Conservation (phyloP, 2,329 filamentous ascomycete genomes). For the Ophioceras dolichostomum region DNA sequence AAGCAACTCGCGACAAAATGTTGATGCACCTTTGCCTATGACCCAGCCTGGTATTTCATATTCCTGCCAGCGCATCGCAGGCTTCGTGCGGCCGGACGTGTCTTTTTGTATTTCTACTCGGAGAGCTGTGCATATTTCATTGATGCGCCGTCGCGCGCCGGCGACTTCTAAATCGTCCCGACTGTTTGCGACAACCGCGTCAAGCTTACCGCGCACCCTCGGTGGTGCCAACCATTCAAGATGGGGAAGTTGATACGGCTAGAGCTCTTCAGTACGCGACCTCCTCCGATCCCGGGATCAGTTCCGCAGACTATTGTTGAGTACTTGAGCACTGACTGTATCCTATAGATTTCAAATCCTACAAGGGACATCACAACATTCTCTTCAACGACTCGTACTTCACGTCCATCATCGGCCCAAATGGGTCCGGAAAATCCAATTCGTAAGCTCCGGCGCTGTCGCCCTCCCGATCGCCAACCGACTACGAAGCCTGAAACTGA, state of each 20-base stretch:
- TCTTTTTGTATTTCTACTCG: too few species aligned
- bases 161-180: too few species aligned
- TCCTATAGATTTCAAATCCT: slow-evolving; percentile 87
- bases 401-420: slow-evolving; percentile 97
- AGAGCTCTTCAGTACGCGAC: slow-evolving; percentile 73
- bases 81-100: too few species aligned
- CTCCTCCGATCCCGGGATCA: not conserved
- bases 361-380: slow-evolving; percentile 90
- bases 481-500: slow-evolving; percentile 2
- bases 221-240: slow-evolving; percentile 3
- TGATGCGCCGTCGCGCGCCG: not conserved
- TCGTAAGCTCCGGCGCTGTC: slow-evolving; percentile 47
- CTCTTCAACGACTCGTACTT: slow-evolving; percentile 98
- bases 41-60: too few species aligned
- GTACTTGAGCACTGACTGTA: slow-evolving; percentile 6
- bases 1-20: too few species aligned
- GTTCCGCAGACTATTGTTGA: not conserved
- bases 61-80: too few species aligned
- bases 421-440: slow-evolving; percentile 99
- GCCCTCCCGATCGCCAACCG: not conserved
- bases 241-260: slow-evolving; percentile 97
- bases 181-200: too few species aligned
- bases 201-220: slow-evolving; percentile 2
- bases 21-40: too few species aligned
- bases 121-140: too few species aligned